phyloP scores from a whole-genome alignment of 2,329 filamentous ascomycete species.

The Colletotrichum plurivorum region DNA sequence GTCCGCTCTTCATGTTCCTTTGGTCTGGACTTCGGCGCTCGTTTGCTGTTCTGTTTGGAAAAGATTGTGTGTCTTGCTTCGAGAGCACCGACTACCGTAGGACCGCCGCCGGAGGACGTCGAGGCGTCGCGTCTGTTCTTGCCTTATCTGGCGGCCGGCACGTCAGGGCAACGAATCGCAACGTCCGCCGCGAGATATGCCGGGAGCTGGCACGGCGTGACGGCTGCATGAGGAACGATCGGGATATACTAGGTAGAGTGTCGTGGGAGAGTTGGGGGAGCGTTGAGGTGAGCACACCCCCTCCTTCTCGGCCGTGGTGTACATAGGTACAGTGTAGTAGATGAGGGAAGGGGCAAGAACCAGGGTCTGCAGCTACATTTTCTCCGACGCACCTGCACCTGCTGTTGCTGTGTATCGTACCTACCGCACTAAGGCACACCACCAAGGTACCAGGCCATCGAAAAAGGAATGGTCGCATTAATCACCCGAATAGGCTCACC shows the following conservation, averaged over 20 bases:
- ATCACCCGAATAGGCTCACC: constrained; percentile 30
- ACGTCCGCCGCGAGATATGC: neutral
- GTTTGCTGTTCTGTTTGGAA: constrained; percentile 33
- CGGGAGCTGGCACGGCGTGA: constrained; percentile 6
- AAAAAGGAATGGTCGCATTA: constrained; percentile 32
- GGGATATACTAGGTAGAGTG: constrained; percentile 1
- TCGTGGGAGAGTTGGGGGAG: neutral
- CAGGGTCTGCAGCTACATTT: neutral
- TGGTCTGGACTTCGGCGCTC: constrained; percentile 39
- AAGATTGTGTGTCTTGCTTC: constrained; percentile 34
- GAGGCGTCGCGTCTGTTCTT: constrained; percentile 35
- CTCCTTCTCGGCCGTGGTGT: too few species aligned
- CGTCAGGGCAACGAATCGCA: constrained; percentile 1
- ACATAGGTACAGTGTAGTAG: too few species aligned
- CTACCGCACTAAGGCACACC: neutral
- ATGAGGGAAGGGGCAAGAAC: constrained; percentile 5
- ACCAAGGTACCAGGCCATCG: neutral
- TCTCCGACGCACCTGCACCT: neutral
- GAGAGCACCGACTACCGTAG: constrained; percentile 29
- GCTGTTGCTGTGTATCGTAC: neutral
- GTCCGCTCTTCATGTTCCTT: constrained; percentile 25
- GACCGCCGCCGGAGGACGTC: constrained; percentile 31
- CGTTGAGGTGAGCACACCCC: neutral
- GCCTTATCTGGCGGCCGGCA: constrained; percentile 10
- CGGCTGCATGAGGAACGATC: constrained; percentile 2